Base-by-base conservation (phyloP, 805 yeast species). In the Brettanomyces nanus region DNA sequence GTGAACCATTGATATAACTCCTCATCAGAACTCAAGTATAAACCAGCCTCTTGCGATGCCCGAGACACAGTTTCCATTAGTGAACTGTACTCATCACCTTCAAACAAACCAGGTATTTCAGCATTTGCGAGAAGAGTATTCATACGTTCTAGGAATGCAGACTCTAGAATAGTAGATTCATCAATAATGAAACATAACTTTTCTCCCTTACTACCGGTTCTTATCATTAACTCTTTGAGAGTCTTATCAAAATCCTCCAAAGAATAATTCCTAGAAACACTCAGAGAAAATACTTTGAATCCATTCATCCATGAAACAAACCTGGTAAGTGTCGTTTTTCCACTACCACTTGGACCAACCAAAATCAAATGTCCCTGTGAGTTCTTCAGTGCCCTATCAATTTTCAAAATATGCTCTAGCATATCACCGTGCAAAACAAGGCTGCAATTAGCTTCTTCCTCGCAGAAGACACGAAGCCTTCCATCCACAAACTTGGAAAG, bases 291-390 rank as follows among this genome's bases (percentile, higher is more conserved):
- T 0, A 77, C 66, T 20, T 65, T 69, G 15, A 85, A 52, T 0
- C 95, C 96, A 54, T 84, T 83, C 61, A 87, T 74, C 97, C 97
- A 90, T 0, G 95, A 77, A 4, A 85, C 95, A 67, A 90, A 90
- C 44, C 77, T 73, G 0, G 83, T 66, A 38, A 87, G 51, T 0
- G 89, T 79, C 0, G 85, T 71, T 54, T 84, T 85, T 1, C 97
- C 97, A 46, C 87, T 75, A 1, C 94, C 73, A 38, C 85, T 71
- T 1, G 85, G 75, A 0, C 97, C 97, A 17, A 85, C 81, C 28
- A 90, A 54, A 45, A 90, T 84, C 66, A 85, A 58, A 56, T 90
- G 97, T 0, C 97, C 97, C 51, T 89, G 97, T 0, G 80, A 78
- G 50, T 86, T 95, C 37, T 78, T 70, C 35, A 90, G 56, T 0